Evolutionary conservation across 805 yeast genomes (phyloP), one percentile per base, ranked within the genome.

Genomic region (Torulaspora indica): DNA sequence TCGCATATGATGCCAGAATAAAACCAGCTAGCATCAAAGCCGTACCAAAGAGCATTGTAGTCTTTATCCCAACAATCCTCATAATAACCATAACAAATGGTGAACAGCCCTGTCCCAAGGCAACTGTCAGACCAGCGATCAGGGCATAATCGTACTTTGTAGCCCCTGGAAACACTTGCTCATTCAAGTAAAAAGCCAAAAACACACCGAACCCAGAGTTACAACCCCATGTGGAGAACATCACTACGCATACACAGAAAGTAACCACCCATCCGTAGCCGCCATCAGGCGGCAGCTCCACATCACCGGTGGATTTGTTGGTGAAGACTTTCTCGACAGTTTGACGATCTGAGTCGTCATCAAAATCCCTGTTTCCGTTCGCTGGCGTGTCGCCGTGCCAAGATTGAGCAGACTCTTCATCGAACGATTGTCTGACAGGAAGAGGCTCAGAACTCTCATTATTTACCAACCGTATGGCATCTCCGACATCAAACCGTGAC

Each of bases 151-250:
- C 85, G 43, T 76, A 64, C 40, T 74, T 74, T 1, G 72, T 58
- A 0, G 82, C 81, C 2, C 81, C 85, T 0, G 67, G 64, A 50
- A 79, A 82, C 0, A 71, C 64, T 35, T 74, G 61, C 40, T 73
- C 57, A 34, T 74, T 72, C 18, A 82, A 50, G 55, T 81, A 84
- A 49, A 70, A 72, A 1, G 83, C 72, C 20, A 83, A 65, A 51
- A 79, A 81, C 4, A 84, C 73, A 23, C 87, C 82, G 57, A 73
- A 84, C 3, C 81, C 83, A 5, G 67, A 62, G 51, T 82, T 82
- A 51, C 83, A 75, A 12, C 93, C 93, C 90, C 91, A 84, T 0
- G 86, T 76, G 30, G 75, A 69, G 50, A 79, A 74, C 59, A 78
- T 77, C 32, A 78, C 64, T 3, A 78, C 40, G 23, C 71, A 65